Base-by-base conservation (phyloP, 2,329 filamentous ascomycete genomes). In the Thelonectria rubi region DNA sequence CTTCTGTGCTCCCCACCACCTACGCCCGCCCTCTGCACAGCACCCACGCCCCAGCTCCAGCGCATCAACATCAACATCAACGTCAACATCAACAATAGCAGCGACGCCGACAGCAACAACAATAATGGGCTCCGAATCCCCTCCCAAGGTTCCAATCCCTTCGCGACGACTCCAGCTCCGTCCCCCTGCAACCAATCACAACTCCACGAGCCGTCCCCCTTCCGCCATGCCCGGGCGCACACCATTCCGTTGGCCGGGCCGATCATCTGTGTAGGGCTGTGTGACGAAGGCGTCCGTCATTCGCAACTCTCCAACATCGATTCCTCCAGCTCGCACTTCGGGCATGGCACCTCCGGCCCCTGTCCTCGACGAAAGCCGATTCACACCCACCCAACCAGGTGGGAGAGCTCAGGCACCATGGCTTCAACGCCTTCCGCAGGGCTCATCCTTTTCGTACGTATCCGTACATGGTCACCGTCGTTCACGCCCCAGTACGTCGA, bases 221-320 rank as follows among this genome's bases (percentile, higher is more conserved):
- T 59, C 58, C 67, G 64, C 66, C 61, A 59, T 67, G 47, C 60
- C 57, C 57, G 61, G 58, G 51, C 47, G 39, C 49, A 43, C 32
- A 53, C 52, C 43, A 47, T 21, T 47, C 43, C 43, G 43, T 64
- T 65, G 65, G 61, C 54, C 65, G 66, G 66, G 60, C 65, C 65
- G 67, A 68, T 65, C 63, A 67, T 63, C 49, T 71, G 43, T 53
- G 65, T 73, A 73, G 71, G 71, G 71, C 71, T 73, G 71, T 73
- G 69, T 72, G 69, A 69, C 68, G 68, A 72, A 63, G 69, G 43
- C 58, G 42, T 53, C 58, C 52, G 43, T 57, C 59, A 57, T 55
- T 30, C 60, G 48, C 51, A 15, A 26, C 58, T 56, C 39, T 34
- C 64, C 54, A 58, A 50, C 47, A 39, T 47, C 49, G 49, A 47